Evolutionary conservation across 2,329 filamentous ascomycete species (phyloP), one percentile per base, ranked within the genome.

Genomic region (Fusarium verticillioides): DNA sequence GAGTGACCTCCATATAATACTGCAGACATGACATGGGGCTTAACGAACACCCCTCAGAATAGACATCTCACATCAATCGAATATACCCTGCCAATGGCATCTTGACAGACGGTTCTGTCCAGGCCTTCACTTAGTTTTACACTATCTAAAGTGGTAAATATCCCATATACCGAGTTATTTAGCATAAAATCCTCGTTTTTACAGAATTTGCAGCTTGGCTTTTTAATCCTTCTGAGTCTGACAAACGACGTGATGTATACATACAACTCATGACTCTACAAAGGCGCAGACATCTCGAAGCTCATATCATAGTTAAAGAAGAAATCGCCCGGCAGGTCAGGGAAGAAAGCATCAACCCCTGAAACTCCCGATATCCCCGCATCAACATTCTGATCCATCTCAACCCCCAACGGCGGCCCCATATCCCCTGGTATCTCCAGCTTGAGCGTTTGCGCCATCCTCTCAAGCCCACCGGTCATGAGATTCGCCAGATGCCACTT

Each of bases 401-500:
- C 65, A 1, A 69, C 39, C 1, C 40, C 59, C 16, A 54, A 26
- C 4, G 43, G 49, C 7, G 46, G 42, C 0, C 39, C 63, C 28
- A 67, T 21, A 4, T 68, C 66, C 9, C 63, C 66, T 8, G 42
- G 30, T 1, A 37, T 53, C 10, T 58, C 30, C 8, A 46, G 21
- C 49, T 70, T 70, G 18, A 72, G 53, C 15, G 67, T 72, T 49
- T 70, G 62, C 0, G 69, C 69, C 58, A 72, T 72, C 7, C 69
- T 61, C 28, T 85, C 84, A 3, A 86, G 72, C 1, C 84, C 85
- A 9, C 81, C 80, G 0, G 83, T 83, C 83, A 86, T 86, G 30
- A 85, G 75, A 30, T 85, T 82, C 10, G 83, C 81, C 11, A 86
- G 74, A 63, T 86, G 85, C 80, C 81, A 85, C 53, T 82, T 83